These are phyloP conservation scores for Hemileccinum rubropunctum DNA, from an alignment of 768 basidiomycete genomes.

Conservation along the genomic window DNA sequence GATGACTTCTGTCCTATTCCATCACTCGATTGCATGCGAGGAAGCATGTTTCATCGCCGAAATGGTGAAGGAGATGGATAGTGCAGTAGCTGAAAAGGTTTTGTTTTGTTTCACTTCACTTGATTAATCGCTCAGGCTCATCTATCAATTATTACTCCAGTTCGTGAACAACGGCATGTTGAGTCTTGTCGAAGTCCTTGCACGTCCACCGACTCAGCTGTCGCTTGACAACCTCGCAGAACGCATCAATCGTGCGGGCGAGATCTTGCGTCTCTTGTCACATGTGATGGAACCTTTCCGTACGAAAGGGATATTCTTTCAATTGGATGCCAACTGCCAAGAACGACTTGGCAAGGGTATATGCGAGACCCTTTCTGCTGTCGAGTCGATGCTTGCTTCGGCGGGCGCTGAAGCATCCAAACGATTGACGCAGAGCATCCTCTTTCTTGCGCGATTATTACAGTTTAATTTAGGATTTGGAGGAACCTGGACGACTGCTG, in stretches of 20 bases:
- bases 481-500: constrained; percentile 50
- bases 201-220: constrained; percentile 26
- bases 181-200: constrained; percentile 58
- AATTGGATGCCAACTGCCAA: constrained; percentile 44
- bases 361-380: constrained; percentile 41
- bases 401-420: constrained; percentile 19
- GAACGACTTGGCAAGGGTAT: constrained; percentile 55
- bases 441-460: constrained; percentile 62
- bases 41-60: constrained; percentile 85
- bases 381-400: constrained; percentile 37
- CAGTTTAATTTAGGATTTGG: constrained; percentile 74
- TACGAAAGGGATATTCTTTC: constrained; percentile 46
- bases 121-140: background rate
- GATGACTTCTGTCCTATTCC: constrained; percentile 65
- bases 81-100: constrained; percentile 67
- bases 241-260: constrained; percentile 54
- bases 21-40: constrained; percentile 70
- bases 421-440: constrained; percentile 40
- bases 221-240: constrained; percentile 33
- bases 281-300: constrained; percentile 68
- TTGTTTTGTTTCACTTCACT: constrained; percentile 30
- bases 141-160: constrained; percentile 32
- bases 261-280: constrained; percentile 66
- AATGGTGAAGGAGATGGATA: constrained; percentile 69
- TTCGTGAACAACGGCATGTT: constrained; percentile 74